These are phyloP conservation scores for Candida montana DNA, from an alignment of 805 yeast species.

Conservation along the genomic window DNA sequence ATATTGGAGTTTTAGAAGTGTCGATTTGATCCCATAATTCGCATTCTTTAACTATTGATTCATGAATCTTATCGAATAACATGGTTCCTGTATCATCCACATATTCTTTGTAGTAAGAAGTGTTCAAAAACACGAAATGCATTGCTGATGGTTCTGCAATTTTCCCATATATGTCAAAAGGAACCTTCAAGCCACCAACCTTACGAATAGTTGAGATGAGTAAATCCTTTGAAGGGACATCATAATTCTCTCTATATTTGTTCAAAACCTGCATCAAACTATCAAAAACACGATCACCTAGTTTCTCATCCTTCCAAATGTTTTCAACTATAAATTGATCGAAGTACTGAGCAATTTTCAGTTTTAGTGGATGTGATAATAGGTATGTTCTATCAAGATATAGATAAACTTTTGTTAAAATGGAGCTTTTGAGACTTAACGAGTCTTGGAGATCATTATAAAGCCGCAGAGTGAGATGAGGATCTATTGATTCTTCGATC, in stretches of 20 bases:
- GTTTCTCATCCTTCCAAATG: neutral
- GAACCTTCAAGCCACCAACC: neutral
- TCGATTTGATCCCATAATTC: slow-evolving; percentile 12
- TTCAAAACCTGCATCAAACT: neutral
- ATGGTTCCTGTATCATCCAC: neutral
- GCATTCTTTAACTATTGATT: slow-evolving; percentile 7
- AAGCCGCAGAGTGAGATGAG: neutral
- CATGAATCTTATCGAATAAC: neutral
- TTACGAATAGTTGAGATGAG: neutral
- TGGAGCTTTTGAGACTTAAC: slow-evolving; percentile 5
- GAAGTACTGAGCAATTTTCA: slow-evolving; percentile 10
- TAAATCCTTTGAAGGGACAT: neutral
- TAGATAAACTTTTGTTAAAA: slow-evolving; percentile 14
- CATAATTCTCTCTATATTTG: neutral
- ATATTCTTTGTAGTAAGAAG: neutral
- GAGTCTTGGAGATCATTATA: slow-evolving; percentile 1
- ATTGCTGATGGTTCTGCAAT: neutral
- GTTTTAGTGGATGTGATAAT: slow-evolving; percentile 21
- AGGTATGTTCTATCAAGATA: slow-evolving; percentile 24
- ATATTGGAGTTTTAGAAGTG: neutral
- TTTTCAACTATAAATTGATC: slow-evolving; percentile 2
- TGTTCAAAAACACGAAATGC: neutral
- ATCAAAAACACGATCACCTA: neutral
- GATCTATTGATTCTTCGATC: neutral
- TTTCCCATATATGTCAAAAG: neutral